Evolutionary conservation across 176 grass and related monocot genomes (phyloP), one percentile per base, ranked within the genome.

Genomic region (Areca catechu): DNA sequence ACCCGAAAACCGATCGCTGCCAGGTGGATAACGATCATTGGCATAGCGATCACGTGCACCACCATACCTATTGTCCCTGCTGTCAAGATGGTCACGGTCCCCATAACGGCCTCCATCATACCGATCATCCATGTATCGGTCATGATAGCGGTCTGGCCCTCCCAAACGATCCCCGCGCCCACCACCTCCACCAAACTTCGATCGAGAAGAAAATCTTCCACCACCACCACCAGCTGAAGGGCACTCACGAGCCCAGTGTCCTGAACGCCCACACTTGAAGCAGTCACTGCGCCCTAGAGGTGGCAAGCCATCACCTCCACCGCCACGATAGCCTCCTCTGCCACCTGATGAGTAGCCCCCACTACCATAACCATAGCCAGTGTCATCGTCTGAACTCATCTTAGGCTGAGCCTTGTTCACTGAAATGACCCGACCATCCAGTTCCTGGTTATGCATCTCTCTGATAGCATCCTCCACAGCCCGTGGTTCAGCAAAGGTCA

Each of bases 331-430:
- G 69, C 94, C 84, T 66, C 76, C 81, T 61, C 84, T 85, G n/a
- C 63, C 62, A 71, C 80, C 84, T 77, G 88, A 82, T 3, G 51
- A n/a, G 18, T 55, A 67, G 58, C 71, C 58, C 24, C 73, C 69
- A 48, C 81, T 81, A 72, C 77, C 62, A 61, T 51, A 57, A 9
- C 56, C 70, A 71, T 84, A 84, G 27, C 78, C 20, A 15, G 73
- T 76, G 62, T 76, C 71, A 58, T 76, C 71, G 75, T 85, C 73
- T 66, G 81, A 74, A 60, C 68, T 82, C 62, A 75, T 69, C 76
- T 88, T 95, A 23, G 82, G 82, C 69, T 89, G 76, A 62, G 89
- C 81, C 62, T 67, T 88, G 60, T 84, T 85, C 53, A 89, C 85
- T 69, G 82, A 89, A 76, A 95, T 89, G 24, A 37, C 70, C 3